Conservation (phyloP, 305 asterid genomes). For the Fraxinus dipetala region DNA sequence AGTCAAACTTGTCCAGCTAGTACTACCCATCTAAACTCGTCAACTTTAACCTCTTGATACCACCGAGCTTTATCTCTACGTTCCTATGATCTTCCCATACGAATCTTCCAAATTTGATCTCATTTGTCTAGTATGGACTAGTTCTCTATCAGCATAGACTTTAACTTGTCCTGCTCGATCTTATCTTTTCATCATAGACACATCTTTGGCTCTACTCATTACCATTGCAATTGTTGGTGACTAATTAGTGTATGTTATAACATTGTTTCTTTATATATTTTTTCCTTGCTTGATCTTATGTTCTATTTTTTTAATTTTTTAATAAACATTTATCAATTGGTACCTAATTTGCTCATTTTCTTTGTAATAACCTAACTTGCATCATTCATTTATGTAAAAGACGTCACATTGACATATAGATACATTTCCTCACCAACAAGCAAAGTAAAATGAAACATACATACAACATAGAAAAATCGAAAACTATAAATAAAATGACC, state of each 20-base stretch:
- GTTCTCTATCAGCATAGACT: too few species aligned
- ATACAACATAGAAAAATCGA: not conserved
- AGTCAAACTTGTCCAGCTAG: too few species aligned
- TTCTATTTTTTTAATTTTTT: not conserved
- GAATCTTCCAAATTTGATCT: too few species aligned
- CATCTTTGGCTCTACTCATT: not conserved
- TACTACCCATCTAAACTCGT: too few species aligned
- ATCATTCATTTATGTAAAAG: not conserved
- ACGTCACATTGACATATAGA: not conserved
- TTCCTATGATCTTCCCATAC: too few species aligned
- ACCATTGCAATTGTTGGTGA: not conserved
- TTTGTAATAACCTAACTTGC: not conserved
- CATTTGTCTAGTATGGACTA: too few species aligned
- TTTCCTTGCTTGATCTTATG: not conserved
- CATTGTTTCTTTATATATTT: not conserved
- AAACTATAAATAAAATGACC: slow-evolving; percentile 1
- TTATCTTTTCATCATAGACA: not conserved
- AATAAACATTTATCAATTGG: not conserved
- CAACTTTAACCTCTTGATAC: too few species aligned
- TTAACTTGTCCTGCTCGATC: not conserved
- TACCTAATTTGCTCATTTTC: not conserved
- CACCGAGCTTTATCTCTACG: not conserved
- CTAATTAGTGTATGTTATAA: not conserved
- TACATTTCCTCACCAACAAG: not conserved
- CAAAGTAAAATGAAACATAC: slow-evolving; percentile 3